A percentile compares a stretch with the other conserved stretches of the same genome.
phyloP scores from a whole-genome alignment of 805 yeast species.

The Candida endomychidarum region DNA sequence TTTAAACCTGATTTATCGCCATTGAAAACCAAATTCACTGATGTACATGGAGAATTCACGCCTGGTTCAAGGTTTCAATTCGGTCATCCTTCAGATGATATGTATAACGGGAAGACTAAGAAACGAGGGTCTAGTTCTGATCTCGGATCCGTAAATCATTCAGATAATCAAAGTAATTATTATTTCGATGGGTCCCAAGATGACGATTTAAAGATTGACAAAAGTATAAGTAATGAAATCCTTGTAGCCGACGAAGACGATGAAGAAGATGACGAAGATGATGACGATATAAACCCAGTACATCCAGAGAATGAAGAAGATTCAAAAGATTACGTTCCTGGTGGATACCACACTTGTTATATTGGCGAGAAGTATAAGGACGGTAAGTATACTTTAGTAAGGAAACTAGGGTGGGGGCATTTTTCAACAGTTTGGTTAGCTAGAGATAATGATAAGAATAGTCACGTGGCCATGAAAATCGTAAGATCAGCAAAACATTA shows the following conservation, averaged over 20 bases:
- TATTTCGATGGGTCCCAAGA: slow-evolving; percentile 11
- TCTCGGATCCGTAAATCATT: slow-evolving; percentile 7
- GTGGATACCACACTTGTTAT: slow-evolving; percentile 94
- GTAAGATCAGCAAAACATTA: slow-evolving; percentile 89
- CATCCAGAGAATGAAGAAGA: slow-evolving; percentile 74
- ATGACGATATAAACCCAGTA: slow-evolving; percentile 25
- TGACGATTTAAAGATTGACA: slow-evolving; percentile 14
- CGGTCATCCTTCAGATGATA: slow-evolving; percentile 13
- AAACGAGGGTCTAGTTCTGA: slow-evolving; percentile 1
- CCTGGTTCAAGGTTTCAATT: slow-evolving; percentile 18
- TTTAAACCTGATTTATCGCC: slow-evolving; percentile 39
- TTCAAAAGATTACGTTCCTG: slow-evolving; percentile 77
- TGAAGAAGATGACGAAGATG: slow-evolving; percentile 15
- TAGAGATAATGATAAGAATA: slow-evolving; percentile 48
- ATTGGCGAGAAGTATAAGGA: slow-evolving; percentile 84
- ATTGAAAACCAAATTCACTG: slow-evolving; percentile 35
- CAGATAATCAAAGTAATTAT: slow-evolving; percentile 11
- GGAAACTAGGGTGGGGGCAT: slow-evolving; percentile 99
- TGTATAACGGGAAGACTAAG: neutral
- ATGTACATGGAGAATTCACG: slow-evolving; percentile 11
- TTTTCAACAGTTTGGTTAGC: slow-evolving; percentile 96
- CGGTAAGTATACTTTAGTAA: slow-evolving; percentile 71
- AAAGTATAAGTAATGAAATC: slow-evolving; percentile 22
- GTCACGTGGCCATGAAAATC: slow-evolving; percentile 91
- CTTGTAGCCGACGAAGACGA: slow-evolving; percentile 9